Percentiles rank a stretch among this genome's conserved stretches.
phyloP scores from a whole-genome alignment of 2,329 filamentous ascomycete species.

The Spiromastix sp. region DNA sequence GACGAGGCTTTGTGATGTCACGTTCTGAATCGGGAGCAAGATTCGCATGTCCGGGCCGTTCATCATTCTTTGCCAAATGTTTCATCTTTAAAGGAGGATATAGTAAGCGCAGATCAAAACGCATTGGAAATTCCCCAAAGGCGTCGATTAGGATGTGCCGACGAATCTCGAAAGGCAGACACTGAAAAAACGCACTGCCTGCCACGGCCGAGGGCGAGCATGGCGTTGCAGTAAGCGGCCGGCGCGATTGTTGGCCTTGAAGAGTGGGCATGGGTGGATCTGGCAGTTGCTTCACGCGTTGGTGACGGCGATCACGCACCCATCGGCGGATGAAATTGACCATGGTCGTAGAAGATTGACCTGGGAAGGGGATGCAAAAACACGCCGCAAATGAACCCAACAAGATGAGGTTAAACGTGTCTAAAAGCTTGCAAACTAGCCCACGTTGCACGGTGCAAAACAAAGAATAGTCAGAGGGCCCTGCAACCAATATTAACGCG shows the following conservation, averaged over 20 bases:
- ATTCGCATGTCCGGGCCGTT: slow-evolving; percentile 2
- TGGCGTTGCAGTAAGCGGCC: slow-evolving; percentile 5
- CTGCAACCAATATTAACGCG: too few relatives aligned
- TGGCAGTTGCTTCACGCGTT: neutral
- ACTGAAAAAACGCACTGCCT: slow-evolving; percentile 9
- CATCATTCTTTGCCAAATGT: neutral
- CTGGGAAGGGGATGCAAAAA: too few relatives aligned
- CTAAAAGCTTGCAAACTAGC: too few relatives aligned
- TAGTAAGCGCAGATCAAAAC: slow-evolving; percentile 6
- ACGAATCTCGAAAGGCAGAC: slow-evolving; percentile 18
- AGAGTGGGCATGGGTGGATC: slow-evolving; percentile 6
- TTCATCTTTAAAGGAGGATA: slow-evolving; percentile 5
- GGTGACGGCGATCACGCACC: too few relatives aligned
- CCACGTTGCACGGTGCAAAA: too few relatives aligned
- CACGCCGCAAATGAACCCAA: too few relatives aligned
- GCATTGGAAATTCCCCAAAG: slow-evolving; percentile 6
- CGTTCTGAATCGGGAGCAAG: neutral
- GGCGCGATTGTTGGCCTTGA: neutral
- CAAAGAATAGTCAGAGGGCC: too few relatives aligned
- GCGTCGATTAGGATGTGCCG: slow-evolving; percentile 12
- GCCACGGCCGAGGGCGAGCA: slow-evolving; percentile 2
- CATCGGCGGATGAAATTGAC: too few relatives aligned
- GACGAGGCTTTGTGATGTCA: neutral
- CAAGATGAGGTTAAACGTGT: too few relatives aligned
- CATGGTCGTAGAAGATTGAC: too few relatives aligned